Base-by-base conservation (phyloP, 1,284 basidiomycete species). In the Irpex lacteus region DNA sequence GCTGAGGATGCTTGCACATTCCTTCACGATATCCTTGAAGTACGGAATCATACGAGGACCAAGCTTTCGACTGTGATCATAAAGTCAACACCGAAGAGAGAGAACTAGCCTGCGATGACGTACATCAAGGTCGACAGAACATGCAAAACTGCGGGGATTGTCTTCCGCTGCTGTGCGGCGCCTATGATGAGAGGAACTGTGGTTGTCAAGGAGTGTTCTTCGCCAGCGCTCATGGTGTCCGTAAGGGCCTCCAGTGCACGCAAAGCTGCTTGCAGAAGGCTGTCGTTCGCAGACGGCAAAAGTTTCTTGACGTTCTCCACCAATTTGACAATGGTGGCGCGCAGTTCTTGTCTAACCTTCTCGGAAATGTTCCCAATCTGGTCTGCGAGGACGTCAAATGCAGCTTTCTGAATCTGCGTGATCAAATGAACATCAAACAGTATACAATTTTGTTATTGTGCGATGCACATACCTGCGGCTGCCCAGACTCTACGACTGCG, bases 1-100 rank as follows among this genome's bases (percentile, higher is more conserved):
- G 15, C 79, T 79, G 54, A 90, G 77, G 49, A 88, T 71, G 7
- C 73, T 67, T 34, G 88, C 78, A 65, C 85, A 86, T 60, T 86
- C 80, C 5, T 84, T 77, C 37, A 92, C 82, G 57, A 95, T 84
- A n/a, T 85, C 81, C 62, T 87, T 87, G 75, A 96, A 89, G 76
- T 87, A 84, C 5, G 95, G 93, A 60, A 98, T 94, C 59, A 94
- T 81, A 0, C 95, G 88, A 19, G 95, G 93, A 0, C 92, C 94
- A n/a, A 96, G 83, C 62, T 88, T 89, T 18, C 81, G 75, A 21
- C 93, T 94, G 67, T 47, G 47, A 67, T 47, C n/a, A 40, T 11
- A 44, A 2, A 66, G 61, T 66, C 50, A 60, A 61, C 38, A 65
- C 18, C 34, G 40, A 15, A 38, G 38, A 56, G 4, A 47, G 5